phyloP scores from a whole-genome alignment of 1,284 basidiomycete species.

The Cutaneotrichosporon sp. region DNA sequence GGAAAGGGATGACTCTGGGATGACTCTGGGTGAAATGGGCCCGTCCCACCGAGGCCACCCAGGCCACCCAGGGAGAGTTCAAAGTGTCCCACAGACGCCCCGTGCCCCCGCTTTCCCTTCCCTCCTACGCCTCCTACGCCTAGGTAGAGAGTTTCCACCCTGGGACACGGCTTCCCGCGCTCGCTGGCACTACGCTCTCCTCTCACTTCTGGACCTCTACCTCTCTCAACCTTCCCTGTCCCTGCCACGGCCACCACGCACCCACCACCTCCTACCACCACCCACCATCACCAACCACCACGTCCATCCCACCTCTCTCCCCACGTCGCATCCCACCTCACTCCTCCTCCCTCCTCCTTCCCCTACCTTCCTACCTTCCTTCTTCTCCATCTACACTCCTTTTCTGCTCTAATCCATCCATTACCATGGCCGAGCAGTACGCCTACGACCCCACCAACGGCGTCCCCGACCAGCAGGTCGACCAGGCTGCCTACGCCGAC shows the following conservation, averaged over 20 bases:
- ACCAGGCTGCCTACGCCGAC: neutral
- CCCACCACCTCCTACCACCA: neutral
- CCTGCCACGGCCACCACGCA: neutral
- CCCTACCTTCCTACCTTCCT: neutral
- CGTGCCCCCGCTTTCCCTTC: no score
- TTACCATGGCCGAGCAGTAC: conserved; percentile 42
- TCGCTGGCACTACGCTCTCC: neutral
- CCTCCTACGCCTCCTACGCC: neutral
- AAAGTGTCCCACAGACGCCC: no score
- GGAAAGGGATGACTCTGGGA: neutral
- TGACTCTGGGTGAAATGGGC: neutral
- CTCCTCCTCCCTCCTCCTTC: conserved; percentile 1
- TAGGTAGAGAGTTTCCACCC: no score
- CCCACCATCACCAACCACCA: neutral
- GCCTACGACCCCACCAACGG: conserved; percentile 33
- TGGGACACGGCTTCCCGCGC: conserved; percentile 1
- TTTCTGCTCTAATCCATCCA: conserved; percentile 7
- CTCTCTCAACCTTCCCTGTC: no score
- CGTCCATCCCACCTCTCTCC: neutral
- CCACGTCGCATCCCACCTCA: neutral
- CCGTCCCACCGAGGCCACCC: no score
- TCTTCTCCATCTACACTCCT: neutral
- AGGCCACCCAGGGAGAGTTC: no score
- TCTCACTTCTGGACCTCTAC: neutral
- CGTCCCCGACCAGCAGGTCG: conserved; percentile 7